Evolutionary conservation across 2,329 filamentous ascomycete species (phyloP), one percentile per base, ranked within the genome.

Genomic region (Penicillium polonicum): DNA sequence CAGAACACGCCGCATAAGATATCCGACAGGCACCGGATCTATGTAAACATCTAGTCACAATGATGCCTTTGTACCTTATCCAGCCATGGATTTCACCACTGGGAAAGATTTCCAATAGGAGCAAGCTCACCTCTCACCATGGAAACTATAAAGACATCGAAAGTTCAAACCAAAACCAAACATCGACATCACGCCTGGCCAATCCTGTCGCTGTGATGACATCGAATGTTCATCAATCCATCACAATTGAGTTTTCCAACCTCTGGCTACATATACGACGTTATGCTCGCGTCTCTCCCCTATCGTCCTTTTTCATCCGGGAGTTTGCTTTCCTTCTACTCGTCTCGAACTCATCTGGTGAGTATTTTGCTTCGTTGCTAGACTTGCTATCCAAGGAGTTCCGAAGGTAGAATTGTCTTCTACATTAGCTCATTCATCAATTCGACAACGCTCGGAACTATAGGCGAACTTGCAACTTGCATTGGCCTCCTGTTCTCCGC

Each of bases 11-110:
- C 60, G 64, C 62, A 60, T 62, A 36, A 57, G 21, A 63, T 58
- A 43, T 65, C 63, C 65, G 62, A 60, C 57, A 61, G 45, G 42
- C 54, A 58, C 49, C 46, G 15, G 29, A 51, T 57, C 45, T 55
- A 52, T 63, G 64, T 63, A 60, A 60, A 46, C 15, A 35, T 46
- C 53, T 25, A 48, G 60, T 67, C 61, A 67, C 58, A 31, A 65
- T 67, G 65, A 65, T 60, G 23, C 29, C 25, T 42, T 5, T 23
- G 31, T 49, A 38, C 35, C 12, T 17, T 17, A 27, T 4, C 6
- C 29, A 56, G 17, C 60, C 59, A 56, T 50, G 61, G 60, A 43
- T 27, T 27, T 27, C 17, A 23, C 23, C 10, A 10, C 23, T 60
- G 45, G 49, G 57, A 62, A 42, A 41, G 17, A 35, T 50, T 66